phyloP scores from a whole-genome alignment of 768 basidiomycete genomes.

The Leucogyrophana mollusca region DNA sequence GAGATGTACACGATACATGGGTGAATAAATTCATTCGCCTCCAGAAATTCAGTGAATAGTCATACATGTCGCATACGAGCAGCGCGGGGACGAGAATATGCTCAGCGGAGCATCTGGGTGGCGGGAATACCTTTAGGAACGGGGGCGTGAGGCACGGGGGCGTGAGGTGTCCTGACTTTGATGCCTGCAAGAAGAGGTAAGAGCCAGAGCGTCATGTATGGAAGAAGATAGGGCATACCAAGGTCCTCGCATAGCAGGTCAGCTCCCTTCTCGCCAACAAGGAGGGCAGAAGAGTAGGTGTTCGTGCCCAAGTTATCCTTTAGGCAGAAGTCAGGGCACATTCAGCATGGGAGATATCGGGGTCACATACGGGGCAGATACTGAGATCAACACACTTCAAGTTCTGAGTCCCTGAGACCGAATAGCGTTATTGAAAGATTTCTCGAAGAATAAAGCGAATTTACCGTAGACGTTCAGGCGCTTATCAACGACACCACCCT shows the following conservation, averaged over 20 bases:
- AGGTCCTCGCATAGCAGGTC: slow-evolving; percentile 61
- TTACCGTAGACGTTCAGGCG: slow-evolving; percentile 59
- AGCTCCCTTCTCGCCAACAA: slow-evolving; percentile 72
- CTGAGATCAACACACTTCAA: slow-evolving; percentile 67
- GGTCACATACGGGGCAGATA: slow-evolving; percentile 62
- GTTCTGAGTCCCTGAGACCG: slow-evolving; percentile 52
- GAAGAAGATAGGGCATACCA: slow-evolving; percentile 36
- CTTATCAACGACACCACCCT: slow-evolving; percentile 66
- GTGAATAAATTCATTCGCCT: too few species aligned
- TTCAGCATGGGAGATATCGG: neutral
- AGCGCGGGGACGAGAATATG: too few species aligned
- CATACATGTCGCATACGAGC: too few species aligned
- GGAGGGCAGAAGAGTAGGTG: slow-evolving; percentile 68
- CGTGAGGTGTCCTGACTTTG: slow-evolving; percentile 61
- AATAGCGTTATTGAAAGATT: too few species aligned
- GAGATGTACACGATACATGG: too few species aligned
- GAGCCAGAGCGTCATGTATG: neutral
- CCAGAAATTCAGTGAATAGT: too few species aligned
- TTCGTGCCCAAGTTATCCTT: slow-evolving; percentile 72
- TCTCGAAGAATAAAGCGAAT: neutral
- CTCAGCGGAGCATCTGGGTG: slow-evolving; percentile 36
- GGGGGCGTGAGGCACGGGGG: slow-evolving; percentile 69
- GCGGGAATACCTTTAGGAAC: slow-evolving; percentile 49
- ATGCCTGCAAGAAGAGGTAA: slow-evolving; percentile 39
- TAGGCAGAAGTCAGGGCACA: slow-evolving; percentile 1